Evolutionary conservation across 805 yeast species (phyloP).

Genomic region (Metschnikowia cubensis): DNA sequence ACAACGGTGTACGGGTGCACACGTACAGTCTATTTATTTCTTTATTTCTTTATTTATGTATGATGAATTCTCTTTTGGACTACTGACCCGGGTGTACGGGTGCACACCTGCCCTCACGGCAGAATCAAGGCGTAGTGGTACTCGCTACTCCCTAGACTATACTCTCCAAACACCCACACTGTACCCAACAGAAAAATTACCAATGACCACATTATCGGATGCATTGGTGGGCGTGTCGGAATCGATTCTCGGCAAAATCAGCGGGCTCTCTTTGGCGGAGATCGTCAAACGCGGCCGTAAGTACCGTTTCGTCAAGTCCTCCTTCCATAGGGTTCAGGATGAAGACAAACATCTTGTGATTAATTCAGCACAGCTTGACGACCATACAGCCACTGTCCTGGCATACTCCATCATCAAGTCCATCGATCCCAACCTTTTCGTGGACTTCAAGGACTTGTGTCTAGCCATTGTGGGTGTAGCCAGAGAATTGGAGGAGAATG

Average conservation of each 20-base stretch:
- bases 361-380: conserved; percentile 25
- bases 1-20: too few relatives aligned
- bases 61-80: too few relatives aligned
- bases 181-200: too few relatives aligned
- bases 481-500: conserved; percentile 43
- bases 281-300: conserved; percentile 44
- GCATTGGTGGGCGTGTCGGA: conserved; percentile 37
- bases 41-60: too few relatives aligned
- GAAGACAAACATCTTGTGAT: conserved; percentile 48
- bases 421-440: conserved; percentile 30
- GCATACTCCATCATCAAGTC: conserved; percentile 40
- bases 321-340: conserved; percentile 45
- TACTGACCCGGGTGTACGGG: too few relatives aligned
- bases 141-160: too few relatives aligned
- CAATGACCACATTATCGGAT: conserved; percentile 20
- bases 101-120: too few relatives aligned
- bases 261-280: conserved; percentile 31
- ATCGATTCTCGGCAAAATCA: conserved; percentile 32
- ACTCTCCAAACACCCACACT: background rate
- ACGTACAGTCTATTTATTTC: too few relatives aligned
- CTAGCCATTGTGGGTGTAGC: conserved; percentile 48
- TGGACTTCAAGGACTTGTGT: conserved; percentile 39
- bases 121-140: too few relatives aligned
- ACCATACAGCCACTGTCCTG: conserved; percentile 37
- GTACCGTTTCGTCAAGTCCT: conserved; percentile 46